Evolutionary conservation across 2,329 filamentous ascomycete species (phyloP).

Genomic region (Graphilbum ipis-grandicollis): DNA sequence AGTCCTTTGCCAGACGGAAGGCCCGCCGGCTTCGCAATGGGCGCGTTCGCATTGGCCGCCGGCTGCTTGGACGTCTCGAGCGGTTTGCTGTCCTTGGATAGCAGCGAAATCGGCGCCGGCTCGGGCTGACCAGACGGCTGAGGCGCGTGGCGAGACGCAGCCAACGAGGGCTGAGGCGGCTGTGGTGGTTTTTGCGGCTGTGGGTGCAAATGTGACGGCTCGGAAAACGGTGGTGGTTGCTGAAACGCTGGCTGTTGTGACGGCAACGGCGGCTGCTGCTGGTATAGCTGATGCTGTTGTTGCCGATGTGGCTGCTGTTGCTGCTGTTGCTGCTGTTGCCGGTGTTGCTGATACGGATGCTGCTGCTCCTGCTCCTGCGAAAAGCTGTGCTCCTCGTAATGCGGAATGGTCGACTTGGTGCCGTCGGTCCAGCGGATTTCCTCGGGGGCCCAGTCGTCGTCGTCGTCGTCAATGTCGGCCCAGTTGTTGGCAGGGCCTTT

Average conservation of each 20-base stretch:
- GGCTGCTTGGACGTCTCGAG: slow-evolving; percentile 29
- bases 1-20: slow-evolving; percentile 41
- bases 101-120: background rate
- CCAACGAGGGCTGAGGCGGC: background rate
- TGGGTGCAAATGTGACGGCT: slow-evolving; percentile 10
- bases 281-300: background rate
- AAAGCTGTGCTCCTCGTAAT: slow-evolving; percentile 31
- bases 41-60: slow-evolving; percentile 17
- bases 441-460: slow-evolving; percentile 75
- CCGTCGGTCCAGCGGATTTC: slow-evolving; percentile 79
- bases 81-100: slow-evolving; percentile 12
- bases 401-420: slow-evolving; percentile 60
- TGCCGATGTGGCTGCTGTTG: background rate
- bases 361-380: background rate
- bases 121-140: slow-evolving; percentile 6
- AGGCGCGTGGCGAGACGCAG: slow-evolving; percentile 8
- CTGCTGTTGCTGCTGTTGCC: slow-evolving; percentile 6
- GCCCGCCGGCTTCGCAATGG: slow-evolving; percentile 25
- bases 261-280: slow-evolving; percentile 6
- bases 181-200: slow-evolving; percentile 7
- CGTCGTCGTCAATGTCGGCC: slow-evolving; percentile 80
- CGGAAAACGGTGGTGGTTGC: slow-evolving; percentile 2
- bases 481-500: slow-evolving; percentile 60
- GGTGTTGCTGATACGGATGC: background rate
- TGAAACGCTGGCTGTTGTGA: background rate